These are phyloP conservation scores for Geotrichum citri-aurantii DNA, from an alignment of 1,139 yeast species.

Conservation along the genomic window DNA sequence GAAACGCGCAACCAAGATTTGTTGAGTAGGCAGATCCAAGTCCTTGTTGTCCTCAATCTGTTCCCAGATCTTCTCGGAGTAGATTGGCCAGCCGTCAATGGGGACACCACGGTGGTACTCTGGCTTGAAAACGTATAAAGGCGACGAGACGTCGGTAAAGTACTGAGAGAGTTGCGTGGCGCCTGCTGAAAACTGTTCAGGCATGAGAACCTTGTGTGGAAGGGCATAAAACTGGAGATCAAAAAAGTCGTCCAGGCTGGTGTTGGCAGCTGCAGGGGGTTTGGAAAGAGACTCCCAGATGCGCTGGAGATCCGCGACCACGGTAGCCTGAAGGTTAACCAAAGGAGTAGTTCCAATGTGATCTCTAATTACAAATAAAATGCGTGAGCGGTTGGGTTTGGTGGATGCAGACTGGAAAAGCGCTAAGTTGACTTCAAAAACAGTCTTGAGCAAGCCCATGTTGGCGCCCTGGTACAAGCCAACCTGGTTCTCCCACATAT, in stretches of 20 bases:
- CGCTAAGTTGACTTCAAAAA: constrained; percentile 87
- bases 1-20: constrained; percentile 86
- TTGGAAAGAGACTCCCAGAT: constrained; percentile 78
- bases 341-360: constrained; percentile 85
- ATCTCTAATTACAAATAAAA: constrained; percentile 87
- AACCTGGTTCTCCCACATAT: constrained; percentile 96
- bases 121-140: constrained; percentile 49
- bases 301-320: constrained; percentile 60
- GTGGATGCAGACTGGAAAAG: constrained; percentile 50
- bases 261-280: constrained; percentile 46
- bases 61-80: constrained; percentile 89
- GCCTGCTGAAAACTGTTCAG: constrained; percentile 62
- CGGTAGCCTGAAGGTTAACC: constrained; percentile 59
- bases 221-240: constrained; percentile 78
- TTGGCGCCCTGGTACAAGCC: constrained; percentile 97
- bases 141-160: constrained; percentile 34
- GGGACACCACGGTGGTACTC: constrained; percentile 84
- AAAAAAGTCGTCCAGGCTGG: constrained; percentile 68
- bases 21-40: constrained; percentile 93
- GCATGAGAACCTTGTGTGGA: constrained; percentile 79
- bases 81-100: constrained; percentile 92
- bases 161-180: constrained; percentile 61
- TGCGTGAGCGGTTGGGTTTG: constrained; percentile 52
- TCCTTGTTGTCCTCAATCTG: constrained; percentile 91
- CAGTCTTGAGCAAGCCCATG: constrained; percentile 91